These are phyloP conservation scores for Juncus effusus DNA, from an alignment of 176 grass and related monocot genomes.

Conservation along the genomic window DNA sequence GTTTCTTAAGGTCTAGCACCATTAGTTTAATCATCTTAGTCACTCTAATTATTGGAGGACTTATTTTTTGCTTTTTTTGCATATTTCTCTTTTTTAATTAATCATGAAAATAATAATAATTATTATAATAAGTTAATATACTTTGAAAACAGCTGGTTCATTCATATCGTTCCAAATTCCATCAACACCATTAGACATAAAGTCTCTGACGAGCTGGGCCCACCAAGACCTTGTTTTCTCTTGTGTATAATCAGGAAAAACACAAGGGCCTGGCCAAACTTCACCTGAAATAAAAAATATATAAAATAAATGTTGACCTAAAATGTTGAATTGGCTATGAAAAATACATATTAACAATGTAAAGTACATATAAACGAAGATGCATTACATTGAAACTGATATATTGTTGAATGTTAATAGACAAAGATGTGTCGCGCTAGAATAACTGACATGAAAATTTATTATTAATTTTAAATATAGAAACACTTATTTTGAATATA, in stretches of 20 bases:
- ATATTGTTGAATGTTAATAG: too few species aligned
- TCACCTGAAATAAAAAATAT: constrained; percentile 47
- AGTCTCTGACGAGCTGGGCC: constrained; percentile 74
- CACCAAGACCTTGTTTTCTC: constrained; percentile 75
- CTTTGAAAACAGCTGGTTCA: constrained; percentile 85
- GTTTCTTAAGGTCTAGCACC: background rate
- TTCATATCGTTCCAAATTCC: constrained; percentile 99
- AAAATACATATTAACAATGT: too few species aligned
- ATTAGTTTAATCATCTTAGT: background rate
- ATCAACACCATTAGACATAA: constrained; percentile 75
- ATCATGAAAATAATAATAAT: background rate
- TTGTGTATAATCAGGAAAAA: constrained; percentile 91
- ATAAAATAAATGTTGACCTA: background rate
- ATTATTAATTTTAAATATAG: too few species aligned
- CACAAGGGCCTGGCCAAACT: constrained; percentile 96
- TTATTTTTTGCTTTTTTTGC: too few species aligned
- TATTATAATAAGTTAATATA: constrained; percentile 26
- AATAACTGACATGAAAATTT: too few species aligned
- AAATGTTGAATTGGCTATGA: too few species aligned
- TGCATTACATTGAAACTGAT: too few species aligned
- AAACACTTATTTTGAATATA: too few species aligned
- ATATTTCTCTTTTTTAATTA: background rate
- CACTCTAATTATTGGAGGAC: constrained; percentile 11
- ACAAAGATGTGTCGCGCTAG: too few species aligned
- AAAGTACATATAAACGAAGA: too few species aligned